These are phyloP conservation scores for Nepenthes alata DNA, from an alignment of 179 eudicot genomes.

Conservation along the genomic window DNA sequence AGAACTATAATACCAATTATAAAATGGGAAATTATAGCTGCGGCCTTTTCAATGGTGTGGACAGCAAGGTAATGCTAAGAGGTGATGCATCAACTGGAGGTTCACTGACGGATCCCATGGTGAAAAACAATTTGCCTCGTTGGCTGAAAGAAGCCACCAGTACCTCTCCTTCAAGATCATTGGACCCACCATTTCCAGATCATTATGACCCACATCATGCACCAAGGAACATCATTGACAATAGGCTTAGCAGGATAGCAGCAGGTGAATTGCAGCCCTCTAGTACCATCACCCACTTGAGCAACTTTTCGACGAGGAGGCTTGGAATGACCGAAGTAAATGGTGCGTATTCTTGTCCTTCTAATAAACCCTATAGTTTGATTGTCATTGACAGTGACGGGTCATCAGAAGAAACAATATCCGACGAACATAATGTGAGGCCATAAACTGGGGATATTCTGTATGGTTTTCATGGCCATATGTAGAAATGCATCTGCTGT, in stretches of 20 bases:
- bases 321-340: not conserved
- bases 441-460: conserved; percentile 5
- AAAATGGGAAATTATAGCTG: conserved; percentile 7
- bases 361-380: conserved; percentile 10
- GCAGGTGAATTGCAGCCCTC: conserved; percentile 7
- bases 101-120: conserved; percentile 7
- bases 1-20: conserved; percentile 5
- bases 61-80: conserved; percentile 9
- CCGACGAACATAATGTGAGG: conserved; percentile 34
- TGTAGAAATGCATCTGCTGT: conserved; percentile 21
- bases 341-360: not conserved
- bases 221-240: conserved; percentile 5
- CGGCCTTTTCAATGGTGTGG: conserved; percentile 10
- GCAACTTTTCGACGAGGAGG: conserved; percentile 7
- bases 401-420: conserved; percentile 66
- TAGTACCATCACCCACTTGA: not conserved
- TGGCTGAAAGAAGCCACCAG: conserved; percentile 34
- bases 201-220: conserved; percentile 9
- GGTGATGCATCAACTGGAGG: conserved; percentile 8
- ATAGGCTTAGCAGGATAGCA: not conserved
- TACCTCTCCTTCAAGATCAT: conserved; percentile 8
- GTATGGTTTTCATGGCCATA: not conserved
- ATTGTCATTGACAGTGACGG: conserved; percentile 50
- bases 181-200: conserved; percentile 12
- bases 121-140: conserved; percentile 25